Evolutionary conservation across 2,329 filamentous ascomycete species (phyloP), one percentile per base, ranked within the genome.

Genomic region (Phyllosticta citribraziliensis): DNA sequence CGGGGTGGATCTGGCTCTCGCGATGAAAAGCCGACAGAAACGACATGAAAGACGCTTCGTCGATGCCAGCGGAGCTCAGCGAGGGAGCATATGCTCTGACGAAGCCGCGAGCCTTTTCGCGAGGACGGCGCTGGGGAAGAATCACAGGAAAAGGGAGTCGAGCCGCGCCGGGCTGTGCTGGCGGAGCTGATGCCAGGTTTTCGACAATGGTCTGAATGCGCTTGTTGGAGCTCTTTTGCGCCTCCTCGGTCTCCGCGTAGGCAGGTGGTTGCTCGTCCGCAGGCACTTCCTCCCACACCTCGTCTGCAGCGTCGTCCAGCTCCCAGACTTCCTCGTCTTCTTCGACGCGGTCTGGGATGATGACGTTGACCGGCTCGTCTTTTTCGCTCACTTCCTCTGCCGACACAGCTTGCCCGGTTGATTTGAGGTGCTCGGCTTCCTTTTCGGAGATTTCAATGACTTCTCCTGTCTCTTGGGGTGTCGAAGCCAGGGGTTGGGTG

Each of bases 41-140:
- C 30, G 73, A 71, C 22, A 82, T 65, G 64, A 81, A 83, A 0
- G 74, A 74, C 3, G 71, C 68, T 66, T 82, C 75, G 58, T 78
- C 74, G 63, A 84, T 79, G 2, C 77, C 79, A 14, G 70, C 70
- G 12, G 74, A 66, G n/a, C 70, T 72, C 0, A 84, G 72, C 0
- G 78, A 67, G 0, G 81, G 81, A 0, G 80, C 74, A 66, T 83
- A 83, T 0, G 79, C 81, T n/a, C 76, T 74, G 3, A 82, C 71
- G 64, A 83, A 83, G 0, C 81, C 82, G 12, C 81, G 73, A 0
- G 70, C 67, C 57, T 78, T 78, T 33, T 75, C 72, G 30, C 76
- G 73, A 0, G 81, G 81, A 11, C 82, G 75, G 2, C 81, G 71
- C 62, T 84, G 82, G 0, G 80, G 79, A 3, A 84, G 67, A 22